Base-by-base conservation (phyloP, 2,329 filamentous ascomycete species). In the Coniochaeta prunicola region DNA sequence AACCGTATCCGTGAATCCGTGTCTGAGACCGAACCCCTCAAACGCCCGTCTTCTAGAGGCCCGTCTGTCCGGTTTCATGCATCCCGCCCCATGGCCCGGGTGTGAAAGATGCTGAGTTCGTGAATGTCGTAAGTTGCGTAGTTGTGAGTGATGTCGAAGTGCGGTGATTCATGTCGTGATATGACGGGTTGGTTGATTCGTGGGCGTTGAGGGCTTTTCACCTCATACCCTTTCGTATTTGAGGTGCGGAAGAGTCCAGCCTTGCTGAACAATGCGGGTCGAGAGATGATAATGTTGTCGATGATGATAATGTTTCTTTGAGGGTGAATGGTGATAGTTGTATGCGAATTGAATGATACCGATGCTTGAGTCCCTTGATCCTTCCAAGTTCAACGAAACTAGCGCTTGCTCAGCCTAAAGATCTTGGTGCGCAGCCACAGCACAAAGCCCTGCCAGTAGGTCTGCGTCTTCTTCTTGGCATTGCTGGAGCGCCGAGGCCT, bases 381-480 rank as follows among this genome's bases (percentile, higher is more conserved):
- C 40, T 45, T 19, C 13, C 12, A 2, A 12, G 19, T 13, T 45
- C 40, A 24, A 5, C 21, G 21, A 6, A 17, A 2, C 45, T 50
- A 50, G 4, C 45, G 45, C 24, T 28, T 26, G 26, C 26, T 26
- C 21, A 50, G 45, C 45, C 21, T 8, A 26, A 50, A 50, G 33
- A 83, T 71, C 60, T 79, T 76, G n/a, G 84, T 87, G 60, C 84
- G 76, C 28, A 88, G 68, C 85, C 85, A 88, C 58, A 88, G 75
- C 56, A 87, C 76, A 64, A 88, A 86, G 24, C 78, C 79, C 8
- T 81, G 85, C 84, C 84, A 88, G 40, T 83, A 78, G 61, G 80
- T 77, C 61, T 82, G 81, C 1, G 84, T 87, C 73, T 81, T 84
- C 64, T 76, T 78, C 74, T 86, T 87, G 59, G 81, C 76, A 8